Conservation (phyloP, 306 rosid genomes). For the Mimosa pudica region DNA sequence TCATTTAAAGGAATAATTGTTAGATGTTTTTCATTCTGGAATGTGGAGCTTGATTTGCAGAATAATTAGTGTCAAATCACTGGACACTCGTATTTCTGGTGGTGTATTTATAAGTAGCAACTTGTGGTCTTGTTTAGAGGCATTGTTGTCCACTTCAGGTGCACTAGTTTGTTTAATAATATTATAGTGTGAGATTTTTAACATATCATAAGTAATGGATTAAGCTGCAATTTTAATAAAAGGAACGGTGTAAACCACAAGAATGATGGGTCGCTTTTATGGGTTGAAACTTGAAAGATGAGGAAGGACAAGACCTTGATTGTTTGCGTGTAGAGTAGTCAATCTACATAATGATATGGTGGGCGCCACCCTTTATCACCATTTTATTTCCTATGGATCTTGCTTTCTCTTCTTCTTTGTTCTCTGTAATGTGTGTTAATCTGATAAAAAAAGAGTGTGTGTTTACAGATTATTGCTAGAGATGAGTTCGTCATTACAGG, state of each 20-base stretch:
- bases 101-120: not conserved
- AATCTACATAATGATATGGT: not conserved
- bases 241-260: not conserved
- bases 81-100: not conserved
- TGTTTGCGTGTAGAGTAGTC: not conserved
- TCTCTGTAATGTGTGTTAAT: too few relatives aligned
- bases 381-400: not conserved
- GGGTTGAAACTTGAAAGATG: not conserved
- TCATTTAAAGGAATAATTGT: not conserved
- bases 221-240: too few relatives aligned
- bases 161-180: not conserved
- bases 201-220: not conserved
- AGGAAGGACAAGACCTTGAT: not conserved
- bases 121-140: not conserved
- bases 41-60: not conserved
- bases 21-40: not conserved
- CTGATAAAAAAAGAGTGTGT: too few relatives aligned
- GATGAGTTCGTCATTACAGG: too few relatives aligned
- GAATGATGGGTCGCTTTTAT: not conserved
- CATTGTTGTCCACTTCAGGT: not conserved
- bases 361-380: not conserved
- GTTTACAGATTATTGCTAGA: too few relatives aligned
- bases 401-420: not conserved
- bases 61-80: not conserved
- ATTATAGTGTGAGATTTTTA: not conserved